phyloP scores from a whole-genome alignment of 106 monocot species.

The Allium cepa region DNA sequence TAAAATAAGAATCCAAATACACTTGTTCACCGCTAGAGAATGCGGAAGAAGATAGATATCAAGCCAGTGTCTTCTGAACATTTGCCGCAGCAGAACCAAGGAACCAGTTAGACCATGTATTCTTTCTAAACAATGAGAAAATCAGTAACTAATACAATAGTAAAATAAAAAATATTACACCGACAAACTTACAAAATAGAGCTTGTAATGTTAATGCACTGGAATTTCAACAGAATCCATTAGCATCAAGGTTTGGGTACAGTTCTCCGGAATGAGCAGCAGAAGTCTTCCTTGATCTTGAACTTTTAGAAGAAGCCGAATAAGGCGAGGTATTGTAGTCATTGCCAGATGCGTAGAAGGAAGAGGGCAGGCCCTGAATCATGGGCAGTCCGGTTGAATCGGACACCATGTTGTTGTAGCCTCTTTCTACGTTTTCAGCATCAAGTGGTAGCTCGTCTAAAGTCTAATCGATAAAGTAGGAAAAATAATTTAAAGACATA shows the following conservation, averaged over 20 bases:
- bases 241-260: slow-evolving; percentile 30
- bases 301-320: slow-evolving; percentile 45
- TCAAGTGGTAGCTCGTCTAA: slow-evolving; percentile 88
- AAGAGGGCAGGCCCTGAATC: slow-evolving; percentile 57
- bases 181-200: neutral
- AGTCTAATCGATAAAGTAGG: slow-evolving; percentile 27
- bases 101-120: neutral
- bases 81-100: neutral
- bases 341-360: slow-evolving; percentile 28
- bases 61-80: no score
- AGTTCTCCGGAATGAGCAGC: slow-evolving; percentile 71
- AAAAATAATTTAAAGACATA: neutral
- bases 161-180: no score
- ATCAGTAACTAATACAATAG: neutral
- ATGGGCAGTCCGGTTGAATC: slow-evolving; percentile 70
- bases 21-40: no score
- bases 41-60: no score
- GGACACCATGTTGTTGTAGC: slow-evolving; percentile 38
- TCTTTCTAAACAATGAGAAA: neutral
- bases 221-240: slow-evolving; percentile 51
- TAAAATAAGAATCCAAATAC: no score
- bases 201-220: neutral
- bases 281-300: slow-evolving; percentile 34
- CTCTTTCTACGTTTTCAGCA: slow-evolving; percentile 72
- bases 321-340: slow-evolving; percentile 28